Percentiles rank a stretch among this genome's conserved stretches.
These are phyloP conservation scores for Trypanosomatidae sp. DNA, from an alignment of 208 protist species.

Conservation along the genomic window DNA sequence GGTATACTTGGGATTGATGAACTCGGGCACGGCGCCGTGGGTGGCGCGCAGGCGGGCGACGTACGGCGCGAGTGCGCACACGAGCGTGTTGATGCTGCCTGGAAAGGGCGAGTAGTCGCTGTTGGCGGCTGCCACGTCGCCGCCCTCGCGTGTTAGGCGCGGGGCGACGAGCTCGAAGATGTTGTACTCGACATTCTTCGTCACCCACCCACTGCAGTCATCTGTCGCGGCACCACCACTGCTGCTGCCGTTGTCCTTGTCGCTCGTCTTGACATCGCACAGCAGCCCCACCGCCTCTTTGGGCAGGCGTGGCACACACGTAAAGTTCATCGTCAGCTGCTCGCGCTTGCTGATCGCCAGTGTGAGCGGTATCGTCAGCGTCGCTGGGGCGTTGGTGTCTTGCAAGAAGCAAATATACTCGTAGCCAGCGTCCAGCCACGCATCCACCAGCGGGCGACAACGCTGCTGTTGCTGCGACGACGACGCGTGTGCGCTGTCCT, in stretches of 20 bases:
- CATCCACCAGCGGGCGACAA: conserved; percentile 16
- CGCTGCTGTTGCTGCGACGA: too few relatives aligned
- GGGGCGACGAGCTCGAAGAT: conserved; percentile 45
- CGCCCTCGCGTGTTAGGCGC: conserved; percentile 20
- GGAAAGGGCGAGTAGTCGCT: conserved; percentile 72
- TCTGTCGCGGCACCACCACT: conserved; percentile 2
- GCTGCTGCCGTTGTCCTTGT: not conserved
- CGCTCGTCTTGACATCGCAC: conserved; percentile 3
- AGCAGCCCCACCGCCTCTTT: conserved; percentile 74
- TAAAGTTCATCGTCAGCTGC: conserved; percentile 80
- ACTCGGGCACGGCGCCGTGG: conserved; percentile 79
- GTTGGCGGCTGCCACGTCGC: conserved; percentile 16
- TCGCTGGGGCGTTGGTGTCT: conserved; percentile 85
- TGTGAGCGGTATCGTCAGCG: conserved; percentile 53
- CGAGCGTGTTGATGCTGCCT: conserved; percentile 88
- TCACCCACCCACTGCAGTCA: conserved; percentile 12
- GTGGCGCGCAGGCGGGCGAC: conserved; percentile 24
- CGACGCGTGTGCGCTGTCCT: conserved; percentile 1
- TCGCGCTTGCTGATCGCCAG: conserved; percentile 62
- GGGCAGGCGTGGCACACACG: conserved; percentile 76
- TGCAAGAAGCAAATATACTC: conserved; percentile 87
- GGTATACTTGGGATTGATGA: conserved; percentile 91
- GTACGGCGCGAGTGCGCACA: conserved; percentile 64
- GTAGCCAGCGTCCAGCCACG: conserved; percentile 34
- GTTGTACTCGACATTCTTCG: conserved; percentile 82